Percentiles rank a stretch among this genome's conserved stretches.
Conservation (phyloP, 2,329 filamentous ascomycete species). For the Exophiala calicioides region DNA sequence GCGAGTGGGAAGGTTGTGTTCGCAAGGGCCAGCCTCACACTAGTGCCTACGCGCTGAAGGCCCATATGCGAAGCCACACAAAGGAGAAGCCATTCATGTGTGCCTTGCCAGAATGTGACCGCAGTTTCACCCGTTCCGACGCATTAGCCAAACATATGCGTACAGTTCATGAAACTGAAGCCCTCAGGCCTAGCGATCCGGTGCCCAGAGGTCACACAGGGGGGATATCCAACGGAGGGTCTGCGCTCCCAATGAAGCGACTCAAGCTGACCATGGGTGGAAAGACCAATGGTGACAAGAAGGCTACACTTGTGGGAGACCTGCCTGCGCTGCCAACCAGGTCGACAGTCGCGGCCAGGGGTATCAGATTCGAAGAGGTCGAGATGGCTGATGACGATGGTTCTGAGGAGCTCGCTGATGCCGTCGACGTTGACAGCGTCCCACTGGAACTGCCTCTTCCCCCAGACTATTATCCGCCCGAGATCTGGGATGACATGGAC, state of each 20-base stretch:
- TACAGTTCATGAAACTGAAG: slow-evolving; percentile 96
- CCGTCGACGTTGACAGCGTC: slow-evolving; percentile 39
- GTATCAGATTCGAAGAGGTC: slow-evolving; percentile 33
- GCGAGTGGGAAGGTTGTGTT: slow-evolving; percentile 89
- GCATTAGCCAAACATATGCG: slow-evolving; percentile 98
- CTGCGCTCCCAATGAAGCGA: slow-evolving; percentile 20
- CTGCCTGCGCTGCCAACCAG: slow-evolving; percentile 30
- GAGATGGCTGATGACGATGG: slow-evolving; percentile 33
- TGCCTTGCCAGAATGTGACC: slow-evolving; percentile 92
- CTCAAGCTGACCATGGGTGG: slow-evolving; percentile 32
- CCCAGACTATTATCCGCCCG: slow-evolving; percentile 35
- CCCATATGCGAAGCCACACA: slow-evolving; percentile 97
- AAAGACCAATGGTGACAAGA: slow-evolving; percentile 26
- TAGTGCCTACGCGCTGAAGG: slow-evolving; percentile 91
- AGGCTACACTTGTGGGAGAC: slow-evolving; percentile 25
- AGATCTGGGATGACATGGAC: slow-evolving; percentile 45
- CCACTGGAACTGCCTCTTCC: slow-evolving; percentile 36
- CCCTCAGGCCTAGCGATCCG: slow-evolving; percentile 67
- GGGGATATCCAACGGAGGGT: slow-evolving; percentile 31
- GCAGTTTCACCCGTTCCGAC: slow-evolving; percentile 93
- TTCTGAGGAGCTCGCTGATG: slow-evolving; percentile 26
- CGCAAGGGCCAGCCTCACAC: slow-evolving; percentile 90
- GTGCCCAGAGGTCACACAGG: slow-evolving; percentile 43
- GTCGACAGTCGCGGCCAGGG: slow-evolving; percentile 14
- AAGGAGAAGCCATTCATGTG: slow-evolving; percentile 99